Evolutionary conservation across 139 green algal genomes (phyloP).

Genomic region (Chlamydomonas eustigma): DNA sequence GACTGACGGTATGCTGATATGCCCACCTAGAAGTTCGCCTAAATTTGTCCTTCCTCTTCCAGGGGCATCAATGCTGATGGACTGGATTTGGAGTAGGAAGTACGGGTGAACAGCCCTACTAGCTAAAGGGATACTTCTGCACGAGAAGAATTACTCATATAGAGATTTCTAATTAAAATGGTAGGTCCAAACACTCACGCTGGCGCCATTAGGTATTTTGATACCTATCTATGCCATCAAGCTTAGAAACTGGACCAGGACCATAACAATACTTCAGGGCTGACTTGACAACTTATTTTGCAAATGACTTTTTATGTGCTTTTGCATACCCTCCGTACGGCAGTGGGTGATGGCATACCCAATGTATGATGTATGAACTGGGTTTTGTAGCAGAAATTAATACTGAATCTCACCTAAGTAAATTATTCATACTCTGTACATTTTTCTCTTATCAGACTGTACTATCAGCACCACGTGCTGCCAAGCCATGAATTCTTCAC

Average conservation of each 20-base stretch:
- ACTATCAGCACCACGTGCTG: too few relatives aligned
- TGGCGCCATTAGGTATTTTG: neutral
- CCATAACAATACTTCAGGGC: neutral
- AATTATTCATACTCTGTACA: too few relatives aligned
- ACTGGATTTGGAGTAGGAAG: slow-evolving; percentile 9
- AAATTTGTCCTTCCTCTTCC: neutral
- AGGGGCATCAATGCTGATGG: neutral
- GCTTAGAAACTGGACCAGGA: neutral
- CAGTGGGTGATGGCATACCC: too few relatives aligned
- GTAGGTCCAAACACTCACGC: neutral
- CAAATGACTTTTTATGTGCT: too few relatives aligned
- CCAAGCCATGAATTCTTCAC: too few relatives aligned
- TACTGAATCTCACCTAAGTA: too few relatives aligned
- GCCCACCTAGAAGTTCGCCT: neutral
- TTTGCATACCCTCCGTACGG: too few relatives aligned
- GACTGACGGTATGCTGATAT: too few relatives aligned
- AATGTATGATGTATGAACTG: too few relatives aligned
- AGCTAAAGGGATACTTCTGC: neutral
- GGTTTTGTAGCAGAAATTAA: too few relatives aligned
- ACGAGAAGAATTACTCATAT: too few relatives aligned
- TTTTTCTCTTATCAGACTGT: too few relatives aligned
- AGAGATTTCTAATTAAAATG: neutral
- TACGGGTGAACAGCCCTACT: slow-evolving; percentile 14
- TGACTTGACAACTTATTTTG: neutral
- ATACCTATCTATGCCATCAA: neutral